A percentile compares a stretch with the other conserved stretches of the same genome.
Evolutionary conservation across 495 filamentous ascomycete genomes (phyloP).

Genomic region (Penicillium waksmanii): DNA sequence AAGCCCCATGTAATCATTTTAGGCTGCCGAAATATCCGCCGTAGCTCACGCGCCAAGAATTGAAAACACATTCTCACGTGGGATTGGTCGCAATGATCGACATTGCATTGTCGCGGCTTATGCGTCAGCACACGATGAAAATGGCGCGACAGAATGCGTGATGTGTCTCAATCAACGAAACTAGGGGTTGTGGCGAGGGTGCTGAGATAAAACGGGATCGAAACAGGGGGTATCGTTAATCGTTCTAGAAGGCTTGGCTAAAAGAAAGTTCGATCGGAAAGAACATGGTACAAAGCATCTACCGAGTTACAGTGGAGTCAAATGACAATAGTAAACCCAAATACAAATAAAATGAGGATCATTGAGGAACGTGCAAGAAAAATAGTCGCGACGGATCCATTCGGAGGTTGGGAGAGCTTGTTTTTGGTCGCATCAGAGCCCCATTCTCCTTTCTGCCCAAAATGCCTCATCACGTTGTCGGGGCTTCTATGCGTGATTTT

Average conservation of each 20-base stretch:
- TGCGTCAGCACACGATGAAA: neutral
- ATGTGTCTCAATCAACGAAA: neutral
- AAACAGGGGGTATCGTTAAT: neutral
- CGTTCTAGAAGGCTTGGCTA: conserved; percentile 3
- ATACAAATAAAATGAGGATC: too few species aligned
- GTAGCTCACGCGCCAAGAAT: too few species aligned
- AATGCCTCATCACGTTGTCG: conserved; percentile 9
- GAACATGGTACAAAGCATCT: neutral
- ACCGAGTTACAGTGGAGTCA: too few species aligned
- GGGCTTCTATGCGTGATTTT: conserved; percentile 10
- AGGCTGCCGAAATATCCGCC: too few species aligned
- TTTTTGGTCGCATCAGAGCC: neutral
- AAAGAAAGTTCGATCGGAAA: neutral
- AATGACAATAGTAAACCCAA: too few species aligned
- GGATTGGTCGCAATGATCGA: neutral
- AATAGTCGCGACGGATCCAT: too few species aligned
- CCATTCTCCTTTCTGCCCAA: neutral
- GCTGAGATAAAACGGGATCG: neutral
- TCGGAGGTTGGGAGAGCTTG: neutral
- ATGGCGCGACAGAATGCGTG: neutral
- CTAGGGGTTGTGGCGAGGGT: neutral
- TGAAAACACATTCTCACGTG: too few species aligned
- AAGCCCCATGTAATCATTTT: too few species aligned
- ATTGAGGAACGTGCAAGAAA: too few species aligned
- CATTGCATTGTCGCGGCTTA: neutral